Evolutionary conservation across 768 basidiomycete species (phyloP).

Genomic region (Mycena alexandri): DNA sequence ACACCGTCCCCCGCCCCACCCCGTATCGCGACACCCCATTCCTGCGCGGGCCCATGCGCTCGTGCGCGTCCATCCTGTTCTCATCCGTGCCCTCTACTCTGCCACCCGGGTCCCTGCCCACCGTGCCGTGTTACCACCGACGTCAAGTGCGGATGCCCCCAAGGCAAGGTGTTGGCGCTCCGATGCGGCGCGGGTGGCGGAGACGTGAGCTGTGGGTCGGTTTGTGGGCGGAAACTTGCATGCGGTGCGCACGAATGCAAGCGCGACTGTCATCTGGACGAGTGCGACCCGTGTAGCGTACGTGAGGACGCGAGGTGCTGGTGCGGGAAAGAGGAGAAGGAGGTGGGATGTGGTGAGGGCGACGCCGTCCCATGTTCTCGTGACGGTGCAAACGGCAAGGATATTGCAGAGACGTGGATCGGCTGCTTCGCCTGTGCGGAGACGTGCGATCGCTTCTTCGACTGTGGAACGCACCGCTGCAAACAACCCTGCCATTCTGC

Average conservation of each 20-base stretch:
- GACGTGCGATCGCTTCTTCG: constrained; percentile 36
- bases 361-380: constrained; percentile 56
- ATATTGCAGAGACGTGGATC: constrained; percentile 61
- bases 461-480: constrained; percentile 83
- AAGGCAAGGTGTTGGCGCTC: constrained; percentile 67
- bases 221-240: constrained; percentile 61
- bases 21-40: constrained; percentile 80
- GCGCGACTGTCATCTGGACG: constrained; percentile 80
- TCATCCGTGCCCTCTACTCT: constrained; percentile 86
- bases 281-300: constrained; percentile 74
- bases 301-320: constrained; percentile 75
- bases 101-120: constrained; percentile 97
- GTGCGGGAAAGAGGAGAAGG: constrained; percentile 78
- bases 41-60: constrained; percentile 78
- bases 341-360: constrained; percentile 77
- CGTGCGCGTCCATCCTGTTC: constrained; percentile 73
- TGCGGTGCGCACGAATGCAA: constrained; percentile 84
- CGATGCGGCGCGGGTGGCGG: constrained; percentile 61
- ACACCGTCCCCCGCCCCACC: constrained; percentile 79
- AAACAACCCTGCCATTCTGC: constrained; percentile 83
- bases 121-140: constrained; percentile 88
- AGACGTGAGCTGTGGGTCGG: constrained; percentile 58
- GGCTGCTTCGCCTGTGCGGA: constrained; percentile 57
- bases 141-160: constrained; percentile 84
- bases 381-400: constrained; percentile 46